A percentile compares a stretch with the other conserved stretches of the same genome.
Conservation (phyloP, 73 alveolate genomes). For the Urostyla sp. region DNA sequence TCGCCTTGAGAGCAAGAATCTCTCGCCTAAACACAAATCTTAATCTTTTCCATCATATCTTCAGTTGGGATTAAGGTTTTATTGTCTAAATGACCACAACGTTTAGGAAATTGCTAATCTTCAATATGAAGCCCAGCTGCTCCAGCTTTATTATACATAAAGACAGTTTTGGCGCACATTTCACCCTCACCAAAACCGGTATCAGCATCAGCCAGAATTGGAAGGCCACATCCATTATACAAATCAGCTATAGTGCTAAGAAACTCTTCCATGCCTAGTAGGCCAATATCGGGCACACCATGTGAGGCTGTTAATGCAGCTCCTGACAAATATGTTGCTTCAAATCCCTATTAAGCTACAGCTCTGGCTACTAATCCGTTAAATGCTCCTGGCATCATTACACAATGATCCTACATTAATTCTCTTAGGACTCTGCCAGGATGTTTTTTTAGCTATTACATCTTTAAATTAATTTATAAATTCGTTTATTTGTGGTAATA, state of each 20-base stretch:
- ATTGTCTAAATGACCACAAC: constrained; percentile 97
- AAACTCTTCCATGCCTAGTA: constrained; percentile 79
- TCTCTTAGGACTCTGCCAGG: constrained; percentile 63
- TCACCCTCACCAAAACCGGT: constrained; percentile 97
- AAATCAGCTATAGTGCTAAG: constrained; percentile 72
- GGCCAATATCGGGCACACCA: constrained; percentile 96
- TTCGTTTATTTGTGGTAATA: background rate
- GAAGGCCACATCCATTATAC: constrained; percentile 74
- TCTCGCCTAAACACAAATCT: constrained; percentile 77
- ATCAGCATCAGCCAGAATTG: constrained; percentile 96
- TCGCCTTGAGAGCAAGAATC: constrained; percentile 88
- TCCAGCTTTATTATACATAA: constrained; percentile 89
- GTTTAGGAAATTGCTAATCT: constrained; percentile 89
- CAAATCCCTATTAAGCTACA: constrained; percentile 75
- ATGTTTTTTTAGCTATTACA: constrained; percentile 38
- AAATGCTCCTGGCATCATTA: constrained; percentile 91
- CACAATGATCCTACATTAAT: constrained; percentile 58
- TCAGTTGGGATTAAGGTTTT: constrained; percentile 81
- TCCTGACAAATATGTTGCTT: constrained; percentile 93
- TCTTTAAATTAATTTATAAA: constrained; percentile 1
- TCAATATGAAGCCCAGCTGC: constrained; percentile 95
- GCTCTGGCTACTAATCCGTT: constrained; percentile 91
- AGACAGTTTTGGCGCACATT: constrained; percentile 92
- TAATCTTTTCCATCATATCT: constrained; percentile 74
- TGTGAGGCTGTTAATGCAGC: constrained; percentile 91